Base-by-base conservation (phyloP, 2,329 filamentous ascomycete species). In the Curvularia eragrostidis region DNA sequence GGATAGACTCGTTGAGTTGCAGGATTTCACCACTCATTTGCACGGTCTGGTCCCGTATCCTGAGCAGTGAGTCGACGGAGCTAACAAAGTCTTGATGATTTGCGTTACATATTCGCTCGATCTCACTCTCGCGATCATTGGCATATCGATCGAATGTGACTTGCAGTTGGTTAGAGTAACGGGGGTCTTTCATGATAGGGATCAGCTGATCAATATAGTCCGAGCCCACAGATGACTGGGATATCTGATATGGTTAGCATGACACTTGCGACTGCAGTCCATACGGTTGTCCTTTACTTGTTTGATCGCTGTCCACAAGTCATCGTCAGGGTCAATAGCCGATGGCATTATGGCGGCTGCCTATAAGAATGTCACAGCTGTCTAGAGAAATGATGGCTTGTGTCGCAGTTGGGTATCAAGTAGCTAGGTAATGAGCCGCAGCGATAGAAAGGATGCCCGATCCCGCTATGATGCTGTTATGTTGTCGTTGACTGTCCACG, bases 171-270 rank as follows among this genome's bases (percentile, higher is more conserved):
- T 91, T 89, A 54, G 91, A 88, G 68, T 87, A 83, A 61, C 91
- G 87, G 66, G 91, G 93, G 84, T 97, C 94, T 81, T 93, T 95
- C 62, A 99, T 88, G 1, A 96, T 91, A 9, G 93, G 94, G 47
- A 98, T 97, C 49, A 99, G 82, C 73, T 97, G 94, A 75, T 98
- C 95, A 63, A 99, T 87, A 72, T 97, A 98, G 70, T 99, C 95
- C 48, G 89, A 85, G 72, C 98, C 94, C 21, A 93, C 93, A 12
- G 93, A 90, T 2, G 94, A 93, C 68, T 96, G 87, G 61, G 97
- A 93, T 66, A 98, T 96, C 92, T 99, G 74, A 60, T 65, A 12
- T 2, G 12, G 51, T 69, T 47, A 67, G 63, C 42, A 60, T 7
- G 3, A 3, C 21, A 5, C 3, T n/a, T 36, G 4, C 4, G 9